Evolutionary conservation across 768 basidiomycete species (phyloP).

Genomic region (Kwoniella mangroviensis): DNA sequence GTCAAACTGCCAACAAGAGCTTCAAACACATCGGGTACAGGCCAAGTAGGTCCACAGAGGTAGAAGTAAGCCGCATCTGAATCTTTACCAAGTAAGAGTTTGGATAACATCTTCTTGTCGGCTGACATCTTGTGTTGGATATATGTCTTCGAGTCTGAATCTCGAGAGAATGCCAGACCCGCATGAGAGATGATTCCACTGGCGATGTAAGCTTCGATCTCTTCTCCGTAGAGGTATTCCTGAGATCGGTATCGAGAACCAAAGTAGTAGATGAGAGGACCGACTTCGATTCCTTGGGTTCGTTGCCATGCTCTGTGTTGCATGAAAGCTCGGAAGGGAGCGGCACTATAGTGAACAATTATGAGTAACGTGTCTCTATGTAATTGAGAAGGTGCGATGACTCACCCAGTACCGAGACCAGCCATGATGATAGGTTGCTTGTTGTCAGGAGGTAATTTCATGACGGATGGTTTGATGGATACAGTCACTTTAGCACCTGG

Average conservation of each 20-base stretch:
- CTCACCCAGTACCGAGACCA: constrained; percentile 86
- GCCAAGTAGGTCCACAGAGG: constrained; percentile 98
- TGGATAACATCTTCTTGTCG: constrained; percentile 76
- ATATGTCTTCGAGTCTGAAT: constrained; percentile 89
- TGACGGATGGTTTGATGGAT: constrained; percentile 97
- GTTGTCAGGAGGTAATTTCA: constrained; percentile 91
- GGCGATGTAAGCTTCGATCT: constrained; percentile 87
- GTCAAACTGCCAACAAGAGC: constrained; percentile 81
- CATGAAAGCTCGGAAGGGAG: constrained; percentile 98
- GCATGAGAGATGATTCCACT: constrained; percentile 84
- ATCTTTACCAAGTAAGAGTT: constrained; percentile 68
- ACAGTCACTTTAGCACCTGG: constrained; percentile 93
- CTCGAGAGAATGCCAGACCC: constrained; percentile 95
- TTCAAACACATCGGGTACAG: constrained; percentile 97
- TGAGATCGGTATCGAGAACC: constrained; percentile 93
- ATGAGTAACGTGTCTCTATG: not conserved
- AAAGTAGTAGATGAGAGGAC: constrained; percentile 97
- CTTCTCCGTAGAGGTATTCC: constrained; percentile 83
- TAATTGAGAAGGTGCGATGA: not conserved
- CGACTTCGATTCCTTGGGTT: constrained; percentile 75
- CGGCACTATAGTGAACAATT: constrained; percentile 62
- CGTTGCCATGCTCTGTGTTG: constrained; percentile 88
- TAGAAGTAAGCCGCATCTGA: constrained; percentile 70
- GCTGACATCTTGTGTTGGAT: constrained; percentile 98
- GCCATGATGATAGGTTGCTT: constrained; percentile 96